Conservation (phyloP, 345 rosid genomes). For the Salix suchowensis region DNA sequence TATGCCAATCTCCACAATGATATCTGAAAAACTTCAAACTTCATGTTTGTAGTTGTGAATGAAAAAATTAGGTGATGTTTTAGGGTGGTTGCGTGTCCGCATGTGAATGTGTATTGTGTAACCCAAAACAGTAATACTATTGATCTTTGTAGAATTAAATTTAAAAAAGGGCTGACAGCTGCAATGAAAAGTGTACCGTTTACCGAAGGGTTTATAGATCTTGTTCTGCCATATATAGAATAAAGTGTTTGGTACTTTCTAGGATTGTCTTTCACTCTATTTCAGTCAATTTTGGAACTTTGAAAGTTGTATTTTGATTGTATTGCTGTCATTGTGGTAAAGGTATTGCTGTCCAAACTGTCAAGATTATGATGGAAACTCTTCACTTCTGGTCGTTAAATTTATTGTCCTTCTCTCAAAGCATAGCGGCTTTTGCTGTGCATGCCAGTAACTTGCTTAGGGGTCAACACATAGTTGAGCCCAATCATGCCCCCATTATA, state of each 20-base stretch:
- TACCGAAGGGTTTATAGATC: neutral
- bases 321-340: neutral
- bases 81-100: neutral
- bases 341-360: neutral
- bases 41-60: neutral
- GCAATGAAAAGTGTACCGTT: neutral
- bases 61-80: neutral
- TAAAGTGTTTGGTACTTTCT: neutral
- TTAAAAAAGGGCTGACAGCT: neutral
- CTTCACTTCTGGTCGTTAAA: neutral
- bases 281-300: neutral
- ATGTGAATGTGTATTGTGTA: neutral
- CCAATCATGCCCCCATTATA: neutral
- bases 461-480: neutral
- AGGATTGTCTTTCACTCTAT: neutral
- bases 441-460: neutral
- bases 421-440: neutral
- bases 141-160: neutral
- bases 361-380: neutral
- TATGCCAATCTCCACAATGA: neutral
- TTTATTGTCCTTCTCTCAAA: neutral
- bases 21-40: neutral
- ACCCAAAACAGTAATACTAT: neutral
- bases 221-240: neutral
- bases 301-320: neutral